Evolutionary conservation across 768 basidiomycete species (phyloP).

Genomic region (Lyophyllum shimeji): DNA sequence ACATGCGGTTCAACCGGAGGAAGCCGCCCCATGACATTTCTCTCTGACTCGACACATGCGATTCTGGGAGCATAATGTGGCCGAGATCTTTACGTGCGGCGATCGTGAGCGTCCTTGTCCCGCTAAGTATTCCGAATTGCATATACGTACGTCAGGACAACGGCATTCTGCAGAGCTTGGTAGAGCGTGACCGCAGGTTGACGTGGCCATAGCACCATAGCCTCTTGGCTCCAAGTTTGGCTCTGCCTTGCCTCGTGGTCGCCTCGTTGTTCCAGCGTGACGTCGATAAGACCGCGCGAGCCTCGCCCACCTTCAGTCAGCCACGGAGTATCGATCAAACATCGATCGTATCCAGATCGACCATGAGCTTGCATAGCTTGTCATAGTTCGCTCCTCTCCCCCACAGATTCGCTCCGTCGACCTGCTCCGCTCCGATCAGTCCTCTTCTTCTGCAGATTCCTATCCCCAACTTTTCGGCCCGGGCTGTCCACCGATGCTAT

Average conservation of each 20-base stretch:
- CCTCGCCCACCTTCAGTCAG: background rate
- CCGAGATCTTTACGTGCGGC: conserved; percentile 2
- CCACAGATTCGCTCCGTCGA: background rate
- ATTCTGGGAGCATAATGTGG: background rate
- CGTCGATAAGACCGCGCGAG: background rate
- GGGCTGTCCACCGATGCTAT: conserved; percentile 3
- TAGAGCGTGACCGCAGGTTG: background rate
- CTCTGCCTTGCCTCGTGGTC: conserved; percentile 9
- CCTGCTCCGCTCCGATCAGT: background rate
- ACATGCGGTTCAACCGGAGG: background rate
- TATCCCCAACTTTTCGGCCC: conserved; percentile 1
- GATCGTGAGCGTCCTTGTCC: background rate
- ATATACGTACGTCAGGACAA: conserved; percentile 2
- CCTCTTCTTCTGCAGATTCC: conserved; percentile 1
- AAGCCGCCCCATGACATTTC: background rate
- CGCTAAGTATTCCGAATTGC: background rate
- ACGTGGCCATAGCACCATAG: conserved; percentile 10
- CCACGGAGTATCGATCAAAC: background rate
- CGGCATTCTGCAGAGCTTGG: background rate
- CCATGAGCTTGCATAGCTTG: conserved; percentile 11
- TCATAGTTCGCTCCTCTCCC: background rate
- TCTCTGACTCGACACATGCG: background rate
- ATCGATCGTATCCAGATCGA: background rate
- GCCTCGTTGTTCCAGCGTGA: conserved; percentile 14
- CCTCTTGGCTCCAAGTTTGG: conserved; percentile 2